phyloP scores from a whole-genome alignment of 2,329 filamentous ascomycete genomes.

The Alternaria viburni region DNA sequence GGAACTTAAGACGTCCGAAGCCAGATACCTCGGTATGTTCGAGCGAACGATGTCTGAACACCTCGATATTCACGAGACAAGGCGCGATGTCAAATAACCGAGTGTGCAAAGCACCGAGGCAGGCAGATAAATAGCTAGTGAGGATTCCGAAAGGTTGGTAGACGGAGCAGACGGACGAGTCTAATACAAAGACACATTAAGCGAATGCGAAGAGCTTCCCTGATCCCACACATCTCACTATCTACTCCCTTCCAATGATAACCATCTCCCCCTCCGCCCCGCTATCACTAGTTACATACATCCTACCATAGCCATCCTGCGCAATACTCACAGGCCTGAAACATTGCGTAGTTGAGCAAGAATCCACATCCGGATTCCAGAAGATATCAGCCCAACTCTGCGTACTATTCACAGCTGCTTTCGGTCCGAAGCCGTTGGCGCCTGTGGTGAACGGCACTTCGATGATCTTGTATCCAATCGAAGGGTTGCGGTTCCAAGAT shows the following conservation, averaged over 20 bases:
- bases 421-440: conserved; percentile 18
- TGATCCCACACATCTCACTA: neutral
- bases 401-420: conserved; percentile 11
- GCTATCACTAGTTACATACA: conserved; percentile 42
- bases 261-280: conserved; percentile 35
- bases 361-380: conserved; percentile 27
- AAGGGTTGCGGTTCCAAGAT: conserved; percentile 32
- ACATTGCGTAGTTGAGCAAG: conserved; percentile 37
- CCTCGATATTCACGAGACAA: neutral
- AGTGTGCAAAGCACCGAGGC: neutral
- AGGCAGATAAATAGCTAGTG: neutral
- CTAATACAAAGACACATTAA: neutral
- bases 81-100: neutral
- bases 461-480: conserved; percentile 35
- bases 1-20: neutral
- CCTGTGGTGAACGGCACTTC: conserved; percentile 26
- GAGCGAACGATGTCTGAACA: neutral
- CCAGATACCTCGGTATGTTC: neutral
- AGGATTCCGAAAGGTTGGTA: neutral
- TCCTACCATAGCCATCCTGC: conserved; percentile 28
- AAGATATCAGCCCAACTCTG: conserved; percentile 31
- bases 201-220: neutral
- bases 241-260: conserved; percentile 28
- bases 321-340: conserved; percentile 39
- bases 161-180: neutral